Evolutionary conservation across 106 monocot genomes (phyloP).

Genomic region (Apostasia shenzhenica): DNA sequence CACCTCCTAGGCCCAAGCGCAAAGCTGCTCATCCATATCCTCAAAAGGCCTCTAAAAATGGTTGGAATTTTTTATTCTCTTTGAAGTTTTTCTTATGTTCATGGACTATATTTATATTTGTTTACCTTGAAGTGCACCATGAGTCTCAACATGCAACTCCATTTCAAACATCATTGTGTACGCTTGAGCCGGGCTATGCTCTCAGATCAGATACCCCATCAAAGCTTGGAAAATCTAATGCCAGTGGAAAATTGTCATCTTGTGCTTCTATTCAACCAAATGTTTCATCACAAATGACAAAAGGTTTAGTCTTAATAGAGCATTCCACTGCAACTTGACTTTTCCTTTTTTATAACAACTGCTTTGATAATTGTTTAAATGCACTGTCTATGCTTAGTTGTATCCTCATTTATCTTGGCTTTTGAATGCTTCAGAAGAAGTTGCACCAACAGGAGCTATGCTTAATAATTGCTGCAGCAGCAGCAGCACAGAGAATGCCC

Average conservation of each 20-base stretch:
- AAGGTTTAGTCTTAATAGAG: slow-evolving; percentile 34
- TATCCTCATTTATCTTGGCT: slow-evolving; percentile 3
- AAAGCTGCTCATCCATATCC: slow-evolving; percentile 99
- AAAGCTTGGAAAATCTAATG: slow-evolving; percentile 38
- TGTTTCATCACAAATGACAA: slow-evolving; percentile 25
- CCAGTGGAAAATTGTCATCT: slow-evolving; percentile 44
- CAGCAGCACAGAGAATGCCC: slow-evolving; percentile 55
- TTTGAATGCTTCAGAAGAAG: slow-evolving; percentile 38
- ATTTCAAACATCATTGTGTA: slow-evolving; percentile 42
- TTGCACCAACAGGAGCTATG: slow-evolving; percentile 23
- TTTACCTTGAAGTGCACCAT: slow-evolving; percentile 28
- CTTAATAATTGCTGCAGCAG: slow-evolving; percentile 61
- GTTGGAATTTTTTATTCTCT: slow-evolving; percentile 23
- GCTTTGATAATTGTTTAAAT: background rate
- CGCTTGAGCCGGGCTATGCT: slow-evolving; percentile 42
- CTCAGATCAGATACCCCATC: slow-evolving; percentile 50
- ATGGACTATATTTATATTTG: background rate
- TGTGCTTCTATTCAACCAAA: slow-evolving; percentile 51
- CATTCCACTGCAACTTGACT: background rate
- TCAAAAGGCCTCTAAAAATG: slow-evolving; percentile 87
- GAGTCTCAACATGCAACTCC: slow-evolving; percentile 33
- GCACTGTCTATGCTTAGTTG: background rate
- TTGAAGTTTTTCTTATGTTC: background rate
- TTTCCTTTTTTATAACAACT: background rate
- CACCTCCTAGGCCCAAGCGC: slow-evolving; percentile 94